phyloP scores from a whole-genome alignment of 2,329 filamentous ascomycete species.

The Paracorniculantispora psalliotae region DNA sequence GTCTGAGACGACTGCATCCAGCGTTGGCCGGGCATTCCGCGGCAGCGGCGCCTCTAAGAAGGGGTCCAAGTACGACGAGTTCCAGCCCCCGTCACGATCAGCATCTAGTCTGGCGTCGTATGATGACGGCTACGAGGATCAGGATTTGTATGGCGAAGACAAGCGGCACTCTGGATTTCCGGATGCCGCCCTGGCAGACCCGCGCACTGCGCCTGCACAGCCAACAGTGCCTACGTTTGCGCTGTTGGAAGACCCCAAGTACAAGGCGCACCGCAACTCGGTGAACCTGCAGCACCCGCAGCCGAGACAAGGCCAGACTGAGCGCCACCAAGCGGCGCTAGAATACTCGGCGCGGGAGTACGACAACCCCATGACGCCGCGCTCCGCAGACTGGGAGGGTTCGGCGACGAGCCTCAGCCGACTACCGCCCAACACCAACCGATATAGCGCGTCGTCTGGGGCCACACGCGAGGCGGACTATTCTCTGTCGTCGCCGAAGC shows the following conservation, averaged over 20 bases:
- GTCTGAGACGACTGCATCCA: conserved; percentile 94
- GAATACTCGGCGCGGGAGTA: conserved; percentile 69
- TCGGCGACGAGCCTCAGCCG: conserved; percentile 56
- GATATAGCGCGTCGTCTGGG: conserved; percentile 42
- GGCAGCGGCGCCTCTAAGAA: conserved; percentile 56
- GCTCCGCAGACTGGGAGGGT: conserved; percentile 57
- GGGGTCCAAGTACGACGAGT: conserved; percentile 57
- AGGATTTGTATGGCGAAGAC: conserved; percentile 55
- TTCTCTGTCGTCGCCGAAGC: conserved; percentile 40
- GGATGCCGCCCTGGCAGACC: conserved; percentile 39
- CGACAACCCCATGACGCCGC: conserved; percentile 54
- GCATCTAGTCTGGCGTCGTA: conserved; percentile 69
- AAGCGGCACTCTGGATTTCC: conserved; percentile 55
- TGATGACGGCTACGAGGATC: conserved; percentile 51
- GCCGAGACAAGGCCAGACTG: conserved; percentile 66
- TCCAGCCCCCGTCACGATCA: conserved; percentile 61
- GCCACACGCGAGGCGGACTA: conserved; percentile 36
- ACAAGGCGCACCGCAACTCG: conserved; percentile 76
- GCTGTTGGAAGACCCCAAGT: conserved; percentile 63
- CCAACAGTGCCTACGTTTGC: conserved; percentile 9
- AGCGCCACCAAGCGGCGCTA: conserved; percentile 67
- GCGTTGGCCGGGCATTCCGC: conserved; percentile 72
- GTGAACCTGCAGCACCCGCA: conserved; percentile 76
- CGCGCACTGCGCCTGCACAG: conserved; percentile 7
- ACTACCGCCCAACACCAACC: conserved; percentile 41